Evolutionary conservation across 1,284 basidiomycete species (phyloP).

Genomic region (Calocybe gambosa): DNA sequence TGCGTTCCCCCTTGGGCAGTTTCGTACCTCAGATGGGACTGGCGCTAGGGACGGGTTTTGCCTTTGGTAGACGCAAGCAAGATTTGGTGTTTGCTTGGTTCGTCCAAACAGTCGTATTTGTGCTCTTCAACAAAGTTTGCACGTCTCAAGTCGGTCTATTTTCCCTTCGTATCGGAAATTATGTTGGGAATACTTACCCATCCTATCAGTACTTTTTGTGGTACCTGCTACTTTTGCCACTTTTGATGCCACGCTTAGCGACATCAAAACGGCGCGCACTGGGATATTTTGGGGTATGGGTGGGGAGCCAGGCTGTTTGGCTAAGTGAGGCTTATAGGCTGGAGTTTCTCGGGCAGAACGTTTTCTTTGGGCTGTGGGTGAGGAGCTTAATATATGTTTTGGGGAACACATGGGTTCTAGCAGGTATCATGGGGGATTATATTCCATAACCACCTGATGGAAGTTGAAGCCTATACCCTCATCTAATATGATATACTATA

Average conservation of each 20-base stretch:
- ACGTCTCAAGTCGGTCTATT: slow-evolving; percentile 79
- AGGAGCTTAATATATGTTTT: slow-evolving; percentile 70
- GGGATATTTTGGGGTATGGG: slow-evolving; percentile 59
- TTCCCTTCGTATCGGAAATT: slow-evolving; percentile 10
- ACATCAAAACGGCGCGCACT: slow-evolving; percentile 42
- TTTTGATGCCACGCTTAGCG: slow-evolving; percentile 63
- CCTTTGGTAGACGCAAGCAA: slow-evolving; percentile 46
- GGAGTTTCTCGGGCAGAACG: slow-evolving; percentile 78
- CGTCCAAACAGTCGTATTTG: slow-evolving; percentile 86
- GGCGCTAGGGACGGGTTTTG: slow-evolving; percentile 59
- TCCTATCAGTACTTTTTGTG: slow-evolving; percentile 87
- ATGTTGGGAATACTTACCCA: neutral
- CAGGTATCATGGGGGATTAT: slow-evolving; percentile 54
- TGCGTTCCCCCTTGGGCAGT: slow-evolving; percentile 62
- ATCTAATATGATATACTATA: too few species aligned
- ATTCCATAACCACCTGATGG: slow-evolving; percentile 5
- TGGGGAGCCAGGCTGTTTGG: slow-evolving; percentile 79
- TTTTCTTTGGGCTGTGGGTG: slow-evolving; percentile 73
- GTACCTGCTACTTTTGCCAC: slow-evolving; percentile 90
- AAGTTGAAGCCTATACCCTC: too few species aligned
- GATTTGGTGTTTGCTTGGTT: slow-evolving; percentile 83
- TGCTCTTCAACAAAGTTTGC: slow-evolving; percentile 97
- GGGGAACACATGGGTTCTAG: slow-evolving; percentile 74
- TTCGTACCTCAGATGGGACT: slow-evolving; percentile 73
- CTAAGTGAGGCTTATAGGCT: slow-evolving; percentile 79